Conservation (phyloP, 129 eudicot genomes). For the Heracleum sosnowskyi region DNA sequence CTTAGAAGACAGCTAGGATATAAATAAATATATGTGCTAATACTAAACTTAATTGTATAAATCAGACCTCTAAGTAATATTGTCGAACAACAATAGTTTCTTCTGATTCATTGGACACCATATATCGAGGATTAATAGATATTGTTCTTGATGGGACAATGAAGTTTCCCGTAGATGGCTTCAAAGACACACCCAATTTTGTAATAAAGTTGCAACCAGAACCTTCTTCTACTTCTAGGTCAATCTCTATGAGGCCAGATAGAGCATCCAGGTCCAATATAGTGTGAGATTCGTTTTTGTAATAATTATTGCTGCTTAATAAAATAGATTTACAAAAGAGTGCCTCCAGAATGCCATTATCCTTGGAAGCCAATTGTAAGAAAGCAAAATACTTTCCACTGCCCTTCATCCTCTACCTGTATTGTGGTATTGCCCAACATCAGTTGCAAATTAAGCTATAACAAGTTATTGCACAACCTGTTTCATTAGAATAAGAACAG, state of each 20-base stretch:
- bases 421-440: no score
- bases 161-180: no score
- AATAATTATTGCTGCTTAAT: background rate
- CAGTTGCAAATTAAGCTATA: no score
- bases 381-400: slow-evolving; percentile 70
- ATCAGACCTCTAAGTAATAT: slow-evolving; percentile 68
- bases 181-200: no score
- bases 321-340: slow-evolving; percentile 4
- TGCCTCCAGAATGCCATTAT: slow-evolving; percentile 82
- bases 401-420: no score
- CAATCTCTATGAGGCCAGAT: no score
- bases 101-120: slow-evolving; percentile 63
- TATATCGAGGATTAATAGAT: slow-evolving; percentile 63
- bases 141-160: slow-evolving; percentile 51
- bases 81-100: slow-evolving; percentile 58
- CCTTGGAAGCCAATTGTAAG: slow-evolving; percentile 69
- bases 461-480: no score
- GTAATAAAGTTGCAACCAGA: no score
- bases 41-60: slow-evolving; percentile 4
- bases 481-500: no score
- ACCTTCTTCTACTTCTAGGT: no score
- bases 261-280: no score
- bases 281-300: slow-evolving; percentile 46
- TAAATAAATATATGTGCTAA: background rate
- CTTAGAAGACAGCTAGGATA: slow-evolving; percentile 8